Percentiles rank a stretch among this genome's conserved stretches.
These are phyloP conservation scores for Citrus sinensis DNA, from an alignment of 345 rosid genomes.

Conservation along the genomic window DVS_A1.0 CM039165.1:29768501-29769000, in stretches of 20 bases:
- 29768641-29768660: background rate
- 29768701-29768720: background rate
- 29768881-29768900: slow-evolving; percentile 11
- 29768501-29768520: slow-evolving; percentile 84
- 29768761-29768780: slow-evolving; percentile 11
- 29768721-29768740: background rate
- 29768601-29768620: background rate
- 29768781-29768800: slow-evolving; percentile 91
- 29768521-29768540: slow-evolving; percentile 91
- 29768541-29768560: slow-evolving; percentile 94
- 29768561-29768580: slow-evolving; percentile 9
- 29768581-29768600: slow-evolving; percentile 2
- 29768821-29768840: slow-evolving; percentile 97
- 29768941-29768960: background rate
- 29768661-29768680: background rate
- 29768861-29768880: slow-evolving; percentile 73
- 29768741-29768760: background rate
- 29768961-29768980: slow-evolving; percentile 71
- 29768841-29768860: slow-evolving; percentile 83
- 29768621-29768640: background rate
- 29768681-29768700: background rate
- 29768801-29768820: slow-evolving; percentile 71
- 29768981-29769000: slow-evolving; percentile 95
- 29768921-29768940: slow-evolving; percentile 15
- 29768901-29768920: slow-evolving; percentile 7